Evolutionary conservation across 768 basidiomycete species (phyloP), one percentile per base, ranked within the genome.

Genomic region (Lentinula sp.): DNA sequence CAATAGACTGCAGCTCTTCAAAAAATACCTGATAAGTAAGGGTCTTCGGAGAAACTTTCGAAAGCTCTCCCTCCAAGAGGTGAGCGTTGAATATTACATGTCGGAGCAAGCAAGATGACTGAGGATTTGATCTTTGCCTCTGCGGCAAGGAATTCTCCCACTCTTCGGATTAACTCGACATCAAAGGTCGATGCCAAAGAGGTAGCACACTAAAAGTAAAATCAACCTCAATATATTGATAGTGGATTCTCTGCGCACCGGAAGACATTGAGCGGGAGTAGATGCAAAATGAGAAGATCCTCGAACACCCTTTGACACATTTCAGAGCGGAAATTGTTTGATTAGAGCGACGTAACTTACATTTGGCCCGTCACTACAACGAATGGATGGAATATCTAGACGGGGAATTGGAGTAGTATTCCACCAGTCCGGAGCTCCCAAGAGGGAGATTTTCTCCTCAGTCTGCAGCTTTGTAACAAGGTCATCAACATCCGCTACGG

Each of bases 41-140:
- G 90, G 63, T 93, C 90, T 67, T 92, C 89, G 0, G 90, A 87
- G 72, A 90, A 89, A 1, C 85, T 86, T 69, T 90, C 89, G 66
- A 90, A 91, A 1, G 81, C 76, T 41, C 84, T 74, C 6, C 85
- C 84, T 15, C 83, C 85, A 3, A 85, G 72, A 15, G 84, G 84
- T 7, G 80, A 81, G 41, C 89, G 80, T 68, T 86, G 87, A 43
- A 88, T 90, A 68, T 90, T 91, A 73, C 87, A 87, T 0, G 89
- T 91, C 8, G 87, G 89, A 2, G 86, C 88, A 33, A 90, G 78
- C 13, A 90, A 74, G 39, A 87, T 75, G 41, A 84, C 81, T 1
- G 84, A 81, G 4, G 85, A 84, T 67, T 87, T 87, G 65, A 79
- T 73, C 66, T 88, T 88, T 32, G 86, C 77, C 70, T 90, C 88